Evolutionary conservation across 257 asterid species (phyloP), one percentile per base, ranked within the genome.

Genomic region (Solanum corneliomulleri): DNA sequence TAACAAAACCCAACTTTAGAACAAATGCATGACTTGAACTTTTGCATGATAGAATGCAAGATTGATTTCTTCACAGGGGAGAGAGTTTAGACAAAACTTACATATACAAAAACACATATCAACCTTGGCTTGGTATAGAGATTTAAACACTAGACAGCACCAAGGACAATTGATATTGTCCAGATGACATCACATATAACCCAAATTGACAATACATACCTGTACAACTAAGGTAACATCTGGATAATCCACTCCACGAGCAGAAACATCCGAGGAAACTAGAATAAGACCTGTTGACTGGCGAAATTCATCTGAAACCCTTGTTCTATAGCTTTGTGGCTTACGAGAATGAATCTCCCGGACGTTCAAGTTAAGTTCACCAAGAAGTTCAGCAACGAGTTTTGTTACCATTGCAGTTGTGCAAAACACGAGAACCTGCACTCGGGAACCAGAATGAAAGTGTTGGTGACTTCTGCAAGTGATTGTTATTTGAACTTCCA

Each of bases 231-330:
- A 98, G 87, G 97, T 91, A 64, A 96, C 99, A 62, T 97, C 98
- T 10, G 99, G 99, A 90, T 97, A 97, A 92, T 97, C 99, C 16
- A 97, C 99, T 72, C 99, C 99, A 71, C 99, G 99, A 16, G 99
- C 99, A 91, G 99, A 96, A 60, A 96, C 99, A 74, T 97, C 99
- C 41, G 99, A 97, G 15, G 99, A 96, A 60, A 96, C 99, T 12
- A 96, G 98, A 90, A 96, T 96, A 70, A 97, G 98, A 83, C 99
- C 99, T 74, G 92, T 96, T 31, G 99, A 97, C 90, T 97, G 95
- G 89, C 99, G 93, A 74, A 97, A 96, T 89, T 97, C 99, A 68
- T 97, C 98, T 6, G 99, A 96, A 87, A 97, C 90, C 88, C 93
- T 92, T 49, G 99, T 96, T 91, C 99, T 91, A 86, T 97, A 96